These are phyloP conservation scores for Tetragonia tetragonoides DNA, from an alignment of 148 eudicot species.

Conservation along the genomic window DNA sequence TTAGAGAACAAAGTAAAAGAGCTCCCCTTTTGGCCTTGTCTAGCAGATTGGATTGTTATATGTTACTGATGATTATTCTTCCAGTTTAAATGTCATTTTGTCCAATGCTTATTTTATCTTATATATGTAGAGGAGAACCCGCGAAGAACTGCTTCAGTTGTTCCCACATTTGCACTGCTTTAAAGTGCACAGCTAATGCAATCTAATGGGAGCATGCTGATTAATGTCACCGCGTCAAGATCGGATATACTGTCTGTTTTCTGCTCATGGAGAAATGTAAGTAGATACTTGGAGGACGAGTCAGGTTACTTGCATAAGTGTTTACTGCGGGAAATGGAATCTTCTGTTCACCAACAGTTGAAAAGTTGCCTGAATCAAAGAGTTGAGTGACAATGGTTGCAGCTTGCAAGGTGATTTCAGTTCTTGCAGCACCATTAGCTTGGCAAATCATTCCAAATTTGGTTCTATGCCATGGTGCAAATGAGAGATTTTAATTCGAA, in stretches of 20 bases:
- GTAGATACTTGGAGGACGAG: background rate
- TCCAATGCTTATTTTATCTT: background rate
- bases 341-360: no score
- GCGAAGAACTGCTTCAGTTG: constrained; percentile 64
- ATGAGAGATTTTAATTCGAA: no score
- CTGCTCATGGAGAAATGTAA: background rate
- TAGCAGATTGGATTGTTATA: background rate
- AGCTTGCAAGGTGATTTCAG: no score
- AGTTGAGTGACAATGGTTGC: no score
- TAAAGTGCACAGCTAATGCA: constrained; percentile 79
- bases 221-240: background rate
- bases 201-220: background rate
- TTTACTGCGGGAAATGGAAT: no score
- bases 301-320: background rate
- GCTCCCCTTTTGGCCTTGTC: background rate
- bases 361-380: no score
- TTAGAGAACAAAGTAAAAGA: background rate
- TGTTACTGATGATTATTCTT: background rate
- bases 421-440: no score
- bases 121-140: constrained; percentile 62
- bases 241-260: background rate
- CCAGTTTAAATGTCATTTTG: background rate
- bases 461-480: no score
- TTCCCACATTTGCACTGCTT: constrained; percentile 75
- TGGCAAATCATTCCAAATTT: no score